Base-by-base conservation (phyloP, 1,139 yeast species). In the Blastobotrys persicus region DNA sequence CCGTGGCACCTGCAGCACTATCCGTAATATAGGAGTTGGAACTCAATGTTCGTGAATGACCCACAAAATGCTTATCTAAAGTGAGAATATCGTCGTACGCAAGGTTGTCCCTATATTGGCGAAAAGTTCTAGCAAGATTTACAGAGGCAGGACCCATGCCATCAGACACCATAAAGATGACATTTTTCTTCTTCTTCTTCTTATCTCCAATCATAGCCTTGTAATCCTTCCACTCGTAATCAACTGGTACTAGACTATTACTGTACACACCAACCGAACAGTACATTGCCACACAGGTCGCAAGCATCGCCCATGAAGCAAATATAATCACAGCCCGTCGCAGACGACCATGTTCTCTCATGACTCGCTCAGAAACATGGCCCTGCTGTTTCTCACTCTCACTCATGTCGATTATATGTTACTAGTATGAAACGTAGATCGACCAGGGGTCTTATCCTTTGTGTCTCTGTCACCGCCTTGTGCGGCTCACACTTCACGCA, bases 1-100 rank as follows among this genome's bases (percentile, higher is more conserved):
- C 96, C 11, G 95, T 88, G 18, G 96, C 96, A 14, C 96, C 96
- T 2, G 96, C 96, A 9, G 96, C 96, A 26, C 94, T 85, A 65
- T 88, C 96, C 0, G 96, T 88, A 53, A 88, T 77, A 56, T 85
- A 72, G 1, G 92, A 84, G 51, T 76, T 73, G 32, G 79, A 77
- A 12, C 95, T 85, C 54, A 87, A 74, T 0, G 96, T 88, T 57
- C 95, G 77, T 4, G 92, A 82, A 37, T 83, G 75, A 18, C 96
- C 96, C 48, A 88, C 75, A 39, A 87, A 69, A 62, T 81, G 79
- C 49, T 78, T 69, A 64, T 88, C 96, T 38, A 88, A 63, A 9
- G 72, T 67, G 55, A 88, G 73, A 26, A 77, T 67, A 56, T 82
- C 83, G 57, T 77, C 76, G 42, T 72, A 67, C 2, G 76, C 65